Evolutionary conservation across 169 alveolate species (phyloP).

Genomic region (Cryptosporidium sp.): DNA sequence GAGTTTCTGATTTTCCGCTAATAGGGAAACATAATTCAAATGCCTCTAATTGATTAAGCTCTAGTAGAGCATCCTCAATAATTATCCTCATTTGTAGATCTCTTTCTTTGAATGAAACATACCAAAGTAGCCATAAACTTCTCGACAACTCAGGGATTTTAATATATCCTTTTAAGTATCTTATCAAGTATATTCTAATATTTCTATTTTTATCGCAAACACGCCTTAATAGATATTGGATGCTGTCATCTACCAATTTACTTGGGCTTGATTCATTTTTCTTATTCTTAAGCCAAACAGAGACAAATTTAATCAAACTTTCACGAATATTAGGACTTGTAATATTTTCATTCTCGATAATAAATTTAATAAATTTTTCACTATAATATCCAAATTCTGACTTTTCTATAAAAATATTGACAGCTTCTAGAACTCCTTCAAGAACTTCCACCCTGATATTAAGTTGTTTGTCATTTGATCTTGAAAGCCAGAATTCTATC

Average conservation of each 20-base stretch:
- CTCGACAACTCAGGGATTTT: constrained; percentile 7
- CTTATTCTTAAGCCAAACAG: constrained; percentile 6
- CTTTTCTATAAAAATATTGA: neutral
- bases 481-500: constrained; percentile 27
- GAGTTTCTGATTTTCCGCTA: neutral
- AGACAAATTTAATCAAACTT: neutral
- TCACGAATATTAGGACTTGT: constrained; percentile 38
- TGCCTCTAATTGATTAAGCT: constrained; percentile 22
- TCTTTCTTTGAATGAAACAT: constrained; percentile 32
- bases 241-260: neutral
- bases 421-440: neutral
- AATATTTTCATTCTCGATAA: neutral
- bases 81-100: constrained; percentile 16
- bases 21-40: neutral
- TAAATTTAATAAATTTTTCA: constrained; percentile 5
- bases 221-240: constrained; percentile 6
- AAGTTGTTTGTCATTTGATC: constrained; percentile 4
- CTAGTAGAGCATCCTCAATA: constrained; percentile 36
- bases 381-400: constrained; percentile 11
- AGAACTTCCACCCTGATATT: constrained; percentile 14
- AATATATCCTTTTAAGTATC: neutral
- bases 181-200: constrained; percentile 15
- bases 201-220: constrained; percentile 50
- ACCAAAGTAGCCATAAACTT: constrained; percentile 46
- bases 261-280: neutral